A percentile compares a stretch with the other conserved stretches of the same genome.
Evolutionary conservation across 2,329 filamentous ascomycete genomes (phyloP).

Genomic region (Pseudogymnoascus sp.): DNA sequence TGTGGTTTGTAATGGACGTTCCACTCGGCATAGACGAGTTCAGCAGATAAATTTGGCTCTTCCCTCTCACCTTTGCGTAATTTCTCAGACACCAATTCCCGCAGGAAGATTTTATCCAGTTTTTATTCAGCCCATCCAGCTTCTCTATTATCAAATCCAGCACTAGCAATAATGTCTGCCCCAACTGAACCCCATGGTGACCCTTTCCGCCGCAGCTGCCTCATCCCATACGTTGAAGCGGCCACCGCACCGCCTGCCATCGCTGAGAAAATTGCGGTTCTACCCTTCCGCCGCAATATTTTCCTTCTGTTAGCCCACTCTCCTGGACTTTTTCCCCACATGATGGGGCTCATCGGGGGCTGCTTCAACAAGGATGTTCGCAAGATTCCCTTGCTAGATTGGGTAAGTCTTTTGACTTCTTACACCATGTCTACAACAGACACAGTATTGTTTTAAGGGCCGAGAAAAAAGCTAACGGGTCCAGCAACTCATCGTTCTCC

Average conservation of each 20-base stretch:
- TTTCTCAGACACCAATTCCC: background rate
- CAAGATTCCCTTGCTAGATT: background rate
- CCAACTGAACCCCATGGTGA: background rate
- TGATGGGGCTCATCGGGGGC: background rate
- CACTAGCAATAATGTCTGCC: background rate
- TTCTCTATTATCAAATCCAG: background rate
- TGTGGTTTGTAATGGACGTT: background rate
- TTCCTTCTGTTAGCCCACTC: background rate
- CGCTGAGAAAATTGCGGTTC: background rate
- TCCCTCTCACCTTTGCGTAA: background rate
- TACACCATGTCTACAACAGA: background rate
- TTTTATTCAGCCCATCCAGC: background rate
- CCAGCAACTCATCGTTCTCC: slow-evolving; percentile 23
- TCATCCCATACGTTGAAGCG: background rate
- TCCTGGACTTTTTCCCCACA: background rate
- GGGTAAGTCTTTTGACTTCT: background rate
- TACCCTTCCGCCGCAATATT: background rate
- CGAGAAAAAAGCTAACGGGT: background rate
- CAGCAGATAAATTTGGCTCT: slow-evolving; percentile 4
- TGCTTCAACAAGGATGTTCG: slow-evolving; percentile 4
- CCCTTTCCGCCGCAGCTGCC: background rate
- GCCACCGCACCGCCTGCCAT: background rate
- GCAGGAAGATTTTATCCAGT: background rate
- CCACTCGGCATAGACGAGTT: background rate
- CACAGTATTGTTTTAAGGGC: background rate